A percentile compares a stretch with the other conserved stretches of the same genome.
Conservation (phyloP, 2,329 filamentous ascomycete genomes). For the Pseudopyrenochaeta lycopersici region DNA sequence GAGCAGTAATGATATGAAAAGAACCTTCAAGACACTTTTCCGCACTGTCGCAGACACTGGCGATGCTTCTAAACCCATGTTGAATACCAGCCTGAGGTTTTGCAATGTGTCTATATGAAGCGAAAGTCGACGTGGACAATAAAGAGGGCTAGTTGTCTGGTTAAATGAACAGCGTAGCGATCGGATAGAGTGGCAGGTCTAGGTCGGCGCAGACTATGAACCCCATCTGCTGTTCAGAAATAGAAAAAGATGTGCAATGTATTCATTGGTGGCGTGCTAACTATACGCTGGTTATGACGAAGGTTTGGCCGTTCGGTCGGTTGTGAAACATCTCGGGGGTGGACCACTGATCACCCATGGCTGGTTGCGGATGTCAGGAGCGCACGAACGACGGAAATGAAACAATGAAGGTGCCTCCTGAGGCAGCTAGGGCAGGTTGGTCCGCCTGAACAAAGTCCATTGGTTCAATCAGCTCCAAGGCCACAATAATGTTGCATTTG, state of each 20-base stretch:
- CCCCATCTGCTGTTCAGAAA: slow-evolving; percentile 22
- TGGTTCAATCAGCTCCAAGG: slow-evolving; percentile 10
- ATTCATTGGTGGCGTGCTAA: slow-evolving; percentile 17
- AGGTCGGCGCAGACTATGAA: slow-evolving; percentile 15
- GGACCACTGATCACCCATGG: slow-evolving; percentile 22
- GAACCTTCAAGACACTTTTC: slow-evolving; percentile 84
- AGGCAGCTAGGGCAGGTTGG: slow-evolving; percentile 12
- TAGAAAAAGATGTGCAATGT: slow-evolving; percentile 19
- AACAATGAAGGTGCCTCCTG: slow-evolving; percentile 17
- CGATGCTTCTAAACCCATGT: slow-evolving; percentile 36
- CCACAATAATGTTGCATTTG: not conserved
- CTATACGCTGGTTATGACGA: slow-evolving; percentile 23
- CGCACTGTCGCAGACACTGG: slow-evolving; percentile 61
- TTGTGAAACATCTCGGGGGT: slow-evolving; percentile 24
- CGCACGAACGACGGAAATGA: slow-evolving; percentile 18
- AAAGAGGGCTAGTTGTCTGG: slow-evolving; percentile 20
- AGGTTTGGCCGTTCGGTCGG: slow-evolving; percentile 9
- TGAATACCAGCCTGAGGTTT: not conserved
- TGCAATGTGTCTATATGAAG: not conserved
- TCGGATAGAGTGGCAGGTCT: slow-evolving; percentile 20
- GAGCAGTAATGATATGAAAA: slow-evolving; percentile 87
- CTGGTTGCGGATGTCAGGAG: slow-evolving; percentile 18
- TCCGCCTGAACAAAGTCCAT: slow-evolving; percentile 6
- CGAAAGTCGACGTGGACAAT: slow-evolving; percentile 16
- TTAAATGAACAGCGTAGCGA: slow-evolving; percentile 22